Evolutionary conservation across 148 eudicot genomes (phyloP), one percentile per base, ranked within the genome.

Genomic region (Cornus florida): DNA sequence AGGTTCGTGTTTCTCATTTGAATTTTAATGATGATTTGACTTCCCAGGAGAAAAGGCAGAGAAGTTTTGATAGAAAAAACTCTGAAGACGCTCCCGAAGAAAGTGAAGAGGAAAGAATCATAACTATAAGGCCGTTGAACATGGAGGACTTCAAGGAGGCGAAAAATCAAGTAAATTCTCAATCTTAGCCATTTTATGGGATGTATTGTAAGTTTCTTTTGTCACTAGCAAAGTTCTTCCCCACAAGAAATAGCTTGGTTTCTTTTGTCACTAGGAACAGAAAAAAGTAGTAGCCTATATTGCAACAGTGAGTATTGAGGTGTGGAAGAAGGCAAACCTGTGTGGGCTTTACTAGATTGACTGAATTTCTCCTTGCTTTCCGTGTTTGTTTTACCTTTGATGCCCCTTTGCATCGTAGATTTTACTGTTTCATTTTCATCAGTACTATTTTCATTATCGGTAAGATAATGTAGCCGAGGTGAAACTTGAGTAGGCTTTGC

Each of bases 101-200:
- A 39, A 79, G 41, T 41, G 82, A 82, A 53, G 86, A 87, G 80
- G 98, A 91, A 57, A 88, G 83, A 80, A 83, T 80, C 32, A 83
- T 93, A 46, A 89, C 89, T 5, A 83, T 93, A 17, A 88, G 98
- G 82, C 85, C 98, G 23, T 82, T 95, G 78, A 89, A 89, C 80
- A 85, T 90, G 86, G 87, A 86, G 53, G 98, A 95, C 80, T 89
- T 95, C 35, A 90, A 81, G 85, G 92, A 91, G 81, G 97, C 95
- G 5, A 95, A 88, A 83, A 87, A 84, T 69, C 98, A 94, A 94
- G 98, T 91, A 78, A 70, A 43, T 22, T 13, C 13, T 28, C 74
- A 68, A 6, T 50, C 65, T 64, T 32, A 57, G 5, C 64, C 3
- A 62, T 62, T 20, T 19, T 62, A 16, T 62, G 7, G 66, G 66